Base-by-base conservation (phyloP, 2,329 filamentous ascomycete species). In the Juglanconis sp. region DNA sequence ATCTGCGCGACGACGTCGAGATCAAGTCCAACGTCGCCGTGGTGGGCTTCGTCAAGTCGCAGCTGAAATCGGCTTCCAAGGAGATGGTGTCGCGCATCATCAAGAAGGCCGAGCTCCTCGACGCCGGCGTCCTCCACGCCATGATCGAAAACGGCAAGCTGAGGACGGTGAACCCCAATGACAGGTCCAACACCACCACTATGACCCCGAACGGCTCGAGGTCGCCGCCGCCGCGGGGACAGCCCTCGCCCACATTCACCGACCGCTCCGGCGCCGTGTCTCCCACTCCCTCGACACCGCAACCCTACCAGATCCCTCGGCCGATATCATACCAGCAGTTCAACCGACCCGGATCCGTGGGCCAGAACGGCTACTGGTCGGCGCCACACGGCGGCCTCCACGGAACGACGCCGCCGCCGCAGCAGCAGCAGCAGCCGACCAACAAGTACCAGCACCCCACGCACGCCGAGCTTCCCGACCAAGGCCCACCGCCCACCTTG, bases 31-130 rank as follows among this genome's bases (percentile, higher is more conserved):
- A 89, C 69, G 75, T 90, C 56, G 81, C 86, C 61, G 79, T 89
- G 72, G 79, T 87, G 60, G 69, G 78, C 52, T 88, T 89, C 61
- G 87, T 90, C 65, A 89, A 87, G 76, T 79, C 82, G 60, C 85
- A 89, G 70, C 80, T 83, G 68, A 88, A 87, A 73, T 79, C 84
- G 8, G 85, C 87, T 7, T 86, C 85, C 66, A 87, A 86, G 64
- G 80, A 87, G 62, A 87, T 90, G 83, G 82, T 90, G 1, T 77
- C 82, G 56, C 81, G 87, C 53, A 82, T 91, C 69, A 85, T 89
- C 68, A 88, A 88, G 68, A 90, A 90, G 76, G 87, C 87, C 0
- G 86, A 88, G 71, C 76, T 90, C 30, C 76, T 90, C 44, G 87
- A 90, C 66, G 77, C 86, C 5, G 87, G 87, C 15, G 78, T 84